These are phyloP conservation scores for Neofusicoccum laricinum DNA, from an alignment of 2,329 filamentous ascomycete genomes.

Conservation along the genomic window DNA sequence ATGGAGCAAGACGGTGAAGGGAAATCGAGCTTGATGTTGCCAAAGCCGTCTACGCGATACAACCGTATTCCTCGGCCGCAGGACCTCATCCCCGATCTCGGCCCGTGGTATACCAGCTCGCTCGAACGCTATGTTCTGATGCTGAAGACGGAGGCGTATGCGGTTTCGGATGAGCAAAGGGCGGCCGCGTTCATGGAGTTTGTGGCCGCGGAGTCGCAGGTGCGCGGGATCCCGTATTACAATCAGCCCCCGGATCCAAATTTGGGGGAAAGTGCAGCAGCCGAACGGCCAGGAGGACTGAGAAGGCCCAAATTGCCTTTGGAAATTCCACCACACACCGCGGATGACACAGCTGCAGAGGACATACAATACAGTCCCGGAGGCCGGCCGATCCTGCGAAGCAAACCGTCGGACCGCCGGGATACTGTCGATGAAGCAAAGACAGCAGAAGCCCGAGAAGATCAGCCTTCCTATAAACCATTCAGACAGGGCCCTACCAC, in stretches of 20 bases:
- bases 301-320: slow-evolving; percentile 22
- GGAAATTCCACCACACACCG: slow-evolving; percentile 17
- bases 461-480: slow-evolving; percentile 6
- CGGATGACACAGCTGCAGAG: not conserved
- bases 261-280: not conserved
- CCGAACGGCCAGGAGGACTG: not conserved
- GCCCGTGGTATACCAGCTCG: slow-evolving; percentile 56
- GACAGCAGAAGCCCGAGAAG: slow-evolving; percentile 26
- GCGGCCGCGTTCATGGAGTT: slow-evolving; percentile 54
- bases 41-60: not conserved
- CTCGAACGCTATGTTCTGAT: slow-evolving; percentile 54
- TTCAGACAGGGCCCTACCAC: not conserved
- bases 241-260: not conserved
- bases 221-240: slow-evolving; percentile 36
- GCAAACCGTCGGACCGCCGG: slow-evolving; percentile 20
- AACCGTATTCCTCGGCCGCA: slow-evolving; percentile 15
- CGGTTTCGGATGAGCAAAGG: slow-evolving; percentile 50
- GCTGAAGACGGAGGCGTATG: slow-evolving; percentile 51
- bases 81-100: slow-evolving; percentile 51
- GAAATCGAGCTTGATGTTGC: not conserved
- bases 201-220: slow-evolving; percentile 31
- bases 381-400: slow-evolving; percentile 47
- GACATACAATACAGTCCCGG: slow-evolving; percentile 51
- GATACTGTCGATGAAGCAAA: slow-evolving; percentile 11
- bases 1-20: not conserved